Conservation (phyloP, 2,329 filamentous ascomycete genomes). For the Fusarium begoniae region DNA sequence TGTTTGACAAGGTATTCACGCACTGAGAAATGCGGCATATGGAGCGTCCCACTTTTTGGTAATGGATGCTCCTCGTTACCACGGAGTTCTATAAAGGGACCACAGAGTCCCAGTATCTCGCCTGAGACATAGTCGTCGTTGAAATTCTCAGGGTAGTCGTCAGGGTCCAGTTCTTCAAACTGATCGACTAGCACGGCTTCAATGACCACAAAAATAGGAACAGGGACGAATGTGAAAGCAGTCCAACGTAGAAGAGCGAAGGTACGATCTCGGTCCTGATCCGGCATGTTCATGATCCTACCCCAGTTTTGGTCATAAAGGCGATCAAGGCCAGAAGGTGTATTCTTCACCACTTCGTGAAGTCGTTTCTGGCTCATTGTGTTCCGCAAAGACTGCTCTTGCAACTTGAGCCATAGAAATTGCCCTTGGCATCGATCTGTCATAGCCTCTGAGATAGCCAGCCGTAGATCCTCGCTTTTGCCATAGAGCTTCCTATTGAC, state of each 20-base stretch:
- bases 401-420: conserved; percentile 48
- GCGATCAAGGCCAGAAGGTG: conserved; percentile 39
- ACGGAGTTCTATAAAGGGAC: conserved; percentile 43
- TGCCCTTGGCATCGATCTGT: conserved; percentile 44
- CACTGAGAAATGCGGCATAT: conserved; percentile 35
- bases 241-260: conserved; percentile 45
- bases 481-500: conserved; percentile 43
- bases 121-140: conserved; percentile 44
- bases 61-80: accelerated
- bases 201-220: conserved; percentile 35
- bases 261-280: conserved; percentile 32
- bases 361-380: conserved; percentile 44
- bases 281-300: conserved; percentile 22
- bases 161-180: conserved; percentile 23
- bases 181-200: conserved; percentile 38
- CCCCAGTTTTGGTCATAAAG: conserved; percentile 47
- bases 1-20: conserved; percentile 9
- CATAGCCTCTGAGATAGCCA: conserved; percentile 38
- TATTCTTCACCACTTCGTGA: conserved; percentile 38
- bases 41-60: accelerated
- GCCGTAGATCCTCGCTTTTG: conserved; percentile 29
- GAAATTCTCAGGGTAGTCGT: conserved; percentile 40
- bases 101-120: conserved; percentile 44
- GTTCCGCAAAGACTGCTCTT: conserved; percentile 36
- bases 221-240: conserved; percentile 33